Percentiles rank a stretch among this genome's conserved stretches.
phyloP scores from a whole-genome alignment of 345 rosid species.

The Acer saccharum region DNA sequence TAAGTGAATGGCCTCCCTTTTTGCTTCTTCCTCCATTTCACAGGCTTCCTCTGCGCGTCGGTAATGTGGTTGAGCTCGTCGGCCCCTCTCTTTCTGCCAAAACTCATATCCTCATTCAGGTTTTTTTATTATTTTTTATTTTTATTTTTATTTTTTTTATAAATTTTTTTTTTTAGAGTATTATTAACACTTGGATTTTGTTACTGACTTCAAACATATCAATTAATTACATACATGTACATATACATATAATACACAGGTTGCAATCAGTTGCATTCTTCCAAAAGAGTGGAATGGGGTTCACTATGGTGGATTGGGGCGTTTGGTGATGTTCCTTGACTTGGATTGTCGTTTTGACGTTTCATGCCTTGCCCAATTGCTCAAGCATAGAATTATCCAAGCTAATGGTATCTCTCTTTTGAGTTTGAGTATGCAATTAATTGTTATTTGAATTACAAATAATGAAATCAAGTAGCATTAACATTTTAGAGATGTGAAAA shows the following conservation, averaged over 20 bases:
- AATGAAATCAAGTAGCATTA: too few species aligned
- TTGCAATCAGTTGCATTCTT: constrained; percentile 69
- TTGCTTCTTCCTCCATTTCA: constrained; percentile 64
- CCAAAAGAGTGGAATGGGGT: constrained; percentile 64
- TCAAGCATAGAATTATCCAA: constrained; percentile 50
- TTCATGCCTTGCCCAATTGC: constrained; percentile 58
- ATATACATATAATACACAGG: not conserved
- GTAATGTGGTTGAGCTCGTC: constrained; percentile 66
- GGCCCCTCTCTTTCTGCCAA: constrained; percentile 77
- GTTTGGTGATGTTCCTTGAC: constrained; percentile 58
- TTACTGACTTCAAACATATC: too few species aligned
- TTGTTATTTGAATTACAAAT: too few species aligned
- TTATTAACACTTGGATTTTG: too few species aligned
- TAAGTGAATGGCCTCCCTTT: constrained; percentile 38
- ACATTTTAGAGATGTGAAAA: too few species aligned
- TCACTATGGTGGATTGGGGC: constrained; percentile 73
- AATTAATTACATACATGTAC: too few species aligned
- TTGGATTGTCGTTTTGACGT: constrained; percentile 78
- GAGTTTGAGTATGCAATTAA: too few species aligned
- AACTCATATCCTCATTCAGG: constrained; percentile 71
- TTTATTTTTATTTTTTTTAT: too few species aligned
- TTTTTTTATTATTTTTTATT: not conserved
- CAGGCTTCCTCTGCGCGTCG: constrained; percentile 62
- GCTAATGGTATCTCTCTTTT: constrained; percentile 25
- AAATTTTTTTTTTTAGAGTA: too few species aligned